Percentiles rank a stretch among this genome's conserved stretches.
phyloP scores from a whole-genome alignment of 495 filamentous ascomycete species.

The Xylaria curta region DNA sequence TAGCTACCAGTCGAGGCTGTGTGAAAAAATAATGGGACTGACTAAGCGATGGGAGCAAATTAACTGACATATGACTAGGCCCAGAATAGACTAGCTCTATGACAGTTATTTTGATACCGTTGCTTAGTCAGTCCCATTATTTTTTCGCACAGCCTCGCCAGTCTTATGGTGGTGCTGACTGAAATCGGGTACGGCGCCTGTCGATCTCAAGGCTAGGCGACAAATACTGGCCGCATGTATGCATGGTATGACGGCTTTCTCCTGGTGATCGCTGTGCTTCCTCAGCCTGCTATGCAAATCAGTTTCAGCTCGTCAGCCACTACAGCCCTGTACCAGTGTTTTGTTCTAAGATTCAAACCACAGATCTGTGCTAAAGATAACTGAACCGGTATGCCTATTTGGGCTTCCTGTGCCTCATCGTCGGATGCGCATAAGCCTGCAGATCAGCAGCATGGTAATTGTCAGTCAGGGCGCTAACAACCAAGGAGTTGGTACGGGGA shows the following conservation, averaged over 20 bases:
- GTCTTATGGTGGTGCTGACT: not conserved
- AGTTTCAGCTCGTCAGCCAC: constrained; percentile 11
- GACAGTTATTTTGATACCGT: no score
- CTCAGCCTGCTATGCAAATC: not conserved
- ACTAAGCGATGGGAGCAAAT: no score
- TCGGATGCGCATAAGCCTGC: not conserved
- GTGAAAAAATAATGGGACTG: no score
- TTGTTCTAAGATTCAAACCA: not conserved
- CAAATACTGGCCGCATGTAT: not conserved
- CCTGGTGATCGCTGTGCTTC: constrained; percentile 9
- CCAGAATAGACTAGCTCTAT: no score
- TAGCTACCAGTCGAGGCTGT: no score
- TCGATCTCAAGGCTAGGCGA: not conserved
- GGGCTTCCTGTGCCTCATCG: not conserved
- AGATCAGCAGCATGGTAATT: not conserved
- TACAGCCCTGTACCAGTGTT: not conserved
- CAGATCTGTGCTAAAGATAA: constrained; percentile 2
- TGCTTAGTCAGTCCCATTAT: no score
- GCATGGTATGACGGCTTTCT: not conserved
- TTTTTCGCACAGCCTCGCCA: no score
- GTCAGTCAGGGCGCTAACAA: not conserved
- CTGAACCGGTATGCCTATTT: constrained; percentile 4
- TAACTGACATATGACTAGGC: no score
- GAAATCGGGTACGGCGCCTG: not conserved
- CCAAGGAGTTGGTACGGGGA: not conserved